Percentiles rank a stretch among this genome's conserved stretches.
Conservation (phyloP, 495 filamentous ascomycete species). For the Neurospora tetrasperma region DNA sequence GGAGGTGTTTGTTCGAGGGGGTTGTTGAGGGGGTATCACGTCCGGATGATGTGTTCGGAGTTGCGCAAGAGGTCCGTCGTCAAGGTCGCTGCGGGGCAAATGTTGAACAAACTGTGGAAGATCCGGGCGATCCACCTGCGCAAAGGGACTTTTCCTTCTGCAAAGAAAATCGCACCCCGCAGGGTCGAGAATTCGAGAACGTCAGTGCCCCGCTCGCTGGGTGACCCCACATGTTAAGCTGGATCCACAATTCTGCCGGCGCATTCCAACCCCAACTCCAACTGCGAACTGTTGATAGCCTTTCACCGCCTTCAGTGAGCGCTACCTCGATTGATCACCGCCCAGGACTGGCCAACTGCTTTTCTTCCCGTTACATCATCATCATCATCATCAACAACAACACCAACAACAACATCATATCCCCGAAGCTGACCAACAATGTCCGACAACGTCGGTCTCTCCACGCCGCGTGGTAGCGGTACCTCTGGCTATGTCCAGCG, state of each 20-base stretch:
- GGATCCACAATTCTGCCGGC: not conserved
- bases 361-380: not conserved
- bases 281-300: not conserved
- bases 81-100: not conserved
- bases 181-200: not conserved
- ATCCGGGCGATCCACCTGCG: not conserved
- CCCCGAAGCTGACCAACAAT: conserved; percentile 36
- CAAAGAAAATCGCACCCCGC: not conserved
- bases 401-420: not conserved
- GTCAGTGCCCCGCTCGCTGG: not conserved
- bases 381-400: not conserved
- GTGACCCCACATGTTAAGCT: not conserved
- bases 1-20: not conserved
- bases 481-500: conserved; percentile 97
- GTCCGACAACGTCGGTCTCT: conserved; percentile 96
- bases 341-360: not conserved
- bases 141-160: not conserved
- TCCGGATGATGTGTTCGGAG: not conserved
- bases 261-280: not conserved
- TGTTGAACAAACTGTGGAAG: not conserved
- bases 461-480: conserved; percentile 86
- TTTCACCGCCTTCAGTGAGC: not conserved
- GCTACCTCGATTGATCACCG: not conserved
- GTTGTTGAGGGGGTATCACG: not conserved
- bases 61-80: not conserved